A percentile compares a stretch with the other conserved stretches of the same genome.
phyloP scores from a whole-genome alignment of 2,329 filamentous ascomycete genomes.

The Rhinocladiella similis region DNA sequence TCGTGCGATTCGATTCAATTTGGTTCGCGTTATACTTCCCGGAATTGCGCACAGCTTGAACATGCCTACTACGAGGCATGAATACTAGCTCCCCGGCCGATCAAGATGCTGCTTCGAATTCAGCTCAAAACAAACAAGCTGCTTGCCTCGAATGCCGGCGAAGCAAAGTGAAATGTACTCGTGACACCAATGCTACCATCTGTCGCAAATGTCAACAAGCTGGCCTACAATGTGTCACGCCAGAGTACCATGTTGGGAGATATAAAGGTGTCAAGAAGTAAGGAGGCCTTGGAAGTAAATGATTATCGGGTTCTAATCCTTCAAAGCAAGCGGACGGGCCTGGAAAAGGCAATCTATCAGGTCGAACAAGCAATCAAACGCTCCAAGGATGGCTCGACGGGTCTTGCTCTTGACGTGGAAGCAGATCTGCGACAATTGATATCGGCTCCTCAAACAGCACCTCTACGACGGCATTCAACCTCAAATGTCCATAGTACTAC shows the following conservation, averaged over 20 bases:
- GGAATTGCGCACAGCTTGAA: not conserved
- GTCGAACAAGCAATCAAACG: slow-evolving; percentile 69
- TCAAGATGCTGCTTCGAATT: slow-evolving; percentile 13
- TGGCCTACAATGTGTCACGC: slow-evolving; percentile 64
- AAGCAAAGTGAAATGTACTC: slow-evolving; percentile 69
- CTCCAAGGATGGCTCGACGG: slow-evolving; percentile 48
- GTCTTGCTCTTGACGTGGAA: slow-evolving; percentile 45
- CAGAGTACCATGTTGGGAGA: slow-evolving; percentile 70
- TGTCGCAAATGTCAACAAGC: slow-evolving; percentile 64
- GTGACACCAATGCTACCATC: slow-evolving; percentile 50
- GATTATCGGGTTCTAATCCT: slow-evolving; percentile 16
- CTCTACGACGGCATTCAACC: slow-evolving; percentile 8
- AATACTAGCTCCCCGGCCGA: slow-evolving; percentile 16
- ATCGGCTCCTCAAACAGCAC: slow-evolving; percentile 45
- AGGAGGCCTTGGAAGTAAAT: slow-evolving; percentile 26
- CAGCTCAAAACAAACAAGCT: slow-evolving; percentile 24
- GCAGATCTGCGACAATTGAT: slow-evolving; percentile 54
- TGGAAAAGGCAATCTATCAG: slow-evolving; percentile 73
- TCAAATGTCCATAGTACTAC: not conserved
- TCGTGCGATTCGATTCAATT: no score
- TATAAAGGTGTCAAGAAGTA: slow-evolving; percentile 79
- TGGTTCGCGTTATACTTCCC: no score
- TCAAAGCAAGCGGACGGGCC: slow-evolving; percentile 67
- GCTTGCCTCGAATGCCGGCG: slow-evolving; percentile 62
- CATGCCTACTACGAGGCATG: slow-evolving; percentile 21